Base-by-base conservation (phyloP, 345 rosid genomes). In the Turritis glabra region DNA sequence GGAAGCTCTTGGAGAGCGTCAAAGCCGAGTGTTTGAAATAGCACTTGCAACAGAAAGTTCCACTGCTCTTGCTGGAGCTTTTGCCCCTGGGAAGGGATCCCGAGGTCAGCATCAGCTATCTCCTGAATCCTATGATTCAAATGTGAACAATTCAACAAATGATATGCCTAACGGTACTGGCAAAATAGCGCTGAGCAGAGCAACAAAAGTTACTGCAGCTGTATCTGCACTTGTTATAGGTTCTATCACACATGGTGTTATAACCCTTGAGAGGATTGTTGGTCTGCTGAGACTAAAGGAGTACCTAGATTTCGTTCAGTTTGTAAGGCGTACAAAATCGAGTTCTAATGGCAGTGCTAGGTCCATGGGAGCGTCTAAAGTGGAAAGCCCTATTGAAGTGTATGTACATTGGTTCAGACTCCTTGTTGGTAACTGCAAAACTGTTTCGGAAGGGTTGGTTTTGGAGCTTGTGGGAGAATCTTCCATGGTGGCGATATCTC, bases 1-100 rank as follows among this genome's bases (percentile, higher is more conserved):
- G 82, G 99, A 92, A 74, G 97, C 95, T 71, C 88, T 96, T 79
- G 99, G 98, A 70, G 98, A 92, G 76, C 98, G 98, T 79, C 98
- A 92, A 72, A 87, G 90, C 78, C 88, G 92, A 71, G 96, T 85
- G 63, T 90, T 92, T 82, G 99, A 96, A 86, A 86, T 96, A 73
- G 99, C 98, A 75, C 93, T 92, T 77, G 98, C 95, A 53, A 84
- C 89, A 35, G 99, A 96, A 84, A 91, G 93, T 73, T 88, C 90
- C 55, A 72, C 90, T 72, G 87, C 93, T 60, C 91, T 96, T 69
- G 81, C 93, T 63, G 80, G 67, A 77, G 91, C 77, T 27, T 84
- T 84, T 72, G 15, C 84, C 67, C 90, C 96, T 56, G 89, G 86
- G 58, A 96, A 96, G 85, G 82, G 88, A 71, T 89, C 97, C 40